Evolutionary conservation across 495 filamentous ascomycete genomes (phyloP).

Genomic region (Barbatosphaeria neglecta): DNA sequence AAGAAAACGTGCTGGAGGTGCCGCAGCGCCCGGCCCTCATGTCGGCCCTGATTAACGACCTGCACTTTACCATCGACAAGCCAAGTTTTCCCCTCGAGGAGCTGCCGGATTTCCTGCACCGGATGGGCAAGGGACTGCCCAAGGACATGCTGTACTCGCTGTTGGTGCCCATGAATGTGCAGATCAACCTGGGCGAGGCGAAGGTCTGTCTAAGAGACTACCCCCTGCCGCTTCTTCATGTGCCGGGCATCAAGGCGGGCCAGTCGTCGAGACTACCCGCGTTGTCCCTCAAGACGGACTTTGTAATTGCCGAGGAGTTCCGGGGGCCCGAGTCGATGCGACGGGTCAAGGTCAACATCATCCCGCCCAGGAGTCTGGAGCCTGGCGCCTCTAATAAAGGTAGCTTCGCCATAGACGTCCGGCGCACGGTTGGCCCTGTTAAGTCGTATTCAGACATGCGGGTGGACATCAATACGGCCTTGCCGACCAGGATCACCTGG

Average conservation of each 20-base stretch:
- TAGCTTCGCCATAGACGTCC: conserved; percentile 73
- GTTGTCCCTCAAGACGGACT: conserved; percentile 76
- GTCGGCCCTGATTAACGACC: conserved; percentile 68
- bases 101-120: conserved; percentile 70
- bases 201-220: conserved; percentile 81
- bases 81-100: conserved; percentile 78
- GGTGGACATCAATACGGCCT: conserved; percentile 83
- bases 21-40: conserved; percentile 79
- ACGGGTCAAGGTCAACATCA: conserved; percentile 71
- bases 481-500: conserved; percentile 91
- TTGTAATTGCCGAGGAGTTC: conserved; percentile 93
- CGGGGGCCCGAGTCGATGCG: conserved; percentile 65
- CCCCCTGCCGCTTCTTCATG: conserved; percentile 81
- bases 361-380: conserved; percentile 48
- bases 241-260: conserved; percentile 67
- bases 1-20: conserved; percentile 75
- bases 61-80: conserved; percentile 80
- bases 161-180: conserved; percentile 78
- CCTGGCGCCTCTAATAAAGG: conserved; percentile 34
- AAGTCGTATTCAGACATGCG: conserved; percentile 92
- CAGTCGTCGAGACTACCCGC: conserved; percentile 74
- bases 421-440: conserved; percentile 82
- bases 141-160: conserved; percentile 79
- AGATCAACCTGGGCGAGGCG: conserved; percentile 85
- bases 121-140: conserved; percentile 92